These are phyloP conservation scores for Claviceps fusiformis DNA, from an alignment of 2,329 filamentous ascomycete species.

Conservation along the genomic window DNA sequence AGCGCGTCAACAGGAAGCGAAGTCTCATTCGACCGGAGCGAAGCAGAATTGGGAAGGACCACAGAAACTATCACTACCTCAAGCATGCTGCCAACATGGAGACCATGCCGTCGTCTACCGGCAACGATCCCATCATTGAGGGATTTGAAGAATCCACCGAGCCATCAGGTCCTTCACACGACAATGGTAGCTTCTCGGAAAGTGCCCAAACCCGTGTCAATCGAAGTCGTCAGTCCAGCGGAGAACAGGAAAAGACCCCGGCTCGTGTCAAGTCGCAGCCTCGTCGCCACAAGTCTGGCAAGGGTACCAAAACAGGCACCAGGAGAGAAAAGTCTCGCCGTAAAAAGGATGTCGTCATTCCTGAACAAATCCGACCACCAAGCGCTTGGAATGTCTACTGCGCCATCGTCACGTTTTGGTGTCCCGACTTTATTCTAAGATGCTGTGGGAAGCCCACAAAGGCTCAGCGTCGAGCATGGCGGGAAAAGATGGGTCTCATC, in stretches of 20 bases:
- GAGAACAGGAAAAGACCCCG: conserved; percentile 20
- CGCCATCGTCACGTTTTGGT: conserved; percentile 87
- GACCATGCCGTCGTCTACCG: conserved; percentile 78
- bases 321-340: conserved; percentile 33
- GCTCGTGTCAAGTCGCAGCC: conserved; percentile 19
- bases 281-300: conserved; percentile 38
- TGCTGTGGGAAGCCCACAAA: conserved; percentile 79
- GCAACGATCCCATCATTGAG: conserved; percentile 78
- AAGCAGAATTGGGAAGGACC: conserved; percentile 68
- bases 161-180: conserved; percentile 30
- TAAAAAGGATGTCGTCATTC: conserved; percentile 36
- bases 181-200: conserved; percentile 32
- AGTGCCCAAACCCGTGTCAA: conserved; percentile 25
- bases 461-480: conserved; percentile 84
- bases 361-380: conserved; percentile 60
- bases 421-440: conserved; percentile 67
- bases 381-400: conserved; percentile 96
- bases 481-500: conserved; percentile 94
- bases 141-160: conserved; percentile 55
- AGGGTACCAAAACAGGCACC: conserved; percentile 34
- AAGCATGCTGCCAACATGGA: conserved; percentile 91
- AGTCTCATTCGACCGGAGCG: conserved; percentile 85
- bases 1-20: conserved; percentile 53
- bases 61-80: conserved; percentile 92
- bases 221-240: conserved; percentile 20